Base-by-base conservation (phyloP, 768 basidiomycete genomes). In the Obba rivulosa region DNA sequence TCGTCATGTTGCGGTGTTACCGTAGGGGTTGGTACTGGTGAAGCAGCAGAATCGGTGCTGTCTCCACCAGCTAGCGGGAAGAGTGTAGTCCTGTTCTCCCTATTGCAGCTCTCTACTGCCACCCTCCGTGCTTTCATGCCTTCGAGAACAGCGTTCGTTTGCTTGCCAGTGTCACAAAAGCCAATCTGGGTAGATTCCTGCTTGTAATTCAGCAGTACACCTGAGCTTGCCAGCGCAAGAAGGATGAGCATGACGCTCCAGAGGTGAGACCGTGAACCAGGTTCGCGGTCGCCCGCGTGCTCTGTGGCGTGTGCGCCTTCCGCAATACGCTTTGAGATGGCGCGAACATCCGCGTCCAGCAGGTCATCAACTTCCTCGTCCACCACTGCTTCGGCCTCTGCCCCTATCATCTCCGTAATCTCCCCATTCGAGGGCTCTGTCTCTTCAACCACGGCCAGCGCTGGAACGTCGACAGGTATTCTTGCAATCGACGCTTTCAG, bases 151-250 rank as follows among this genome's bases (percentile, higher is more conserved):
- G 56, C 63, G 62, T 85, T 92, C 23, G 81, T 84, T 54, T 72
- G 68, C 48, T 64, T 77, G 17, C 78, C 83, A 31, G 76, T 65
- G 53, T 87, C 80, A 60, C 90, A 92, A 65, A 80, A 92, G 4
- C 91, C 90, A 55, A 92, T 81, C 10, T 72, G 63, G 2, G 81
- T 69, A 4, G 89, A 89, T 55, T 85, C 80, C 11, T 55, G 50
- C 67, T 89, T 90, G 71, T 80, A 87, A 16, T 71, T 70, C 57
- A 72, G 55, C 17, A 72, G 66, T 17, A 50, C 14, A 28, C 48
- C 54, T 16, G 56, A 23, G 18, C 50, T 44, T 8, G 51, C 46
- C 20, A 56, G 20, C 25, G 65, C 53, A 16, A 65, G 59, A 20
- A 75, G 49, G 9, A 69, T 51, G 23, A 74, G 56, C 39, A 85